These are phyloP conservation scores for Schizochytrium sp. DNA, from an alignment of 108 stramenopile genomes.

Conservation along the genomic window DNA sequence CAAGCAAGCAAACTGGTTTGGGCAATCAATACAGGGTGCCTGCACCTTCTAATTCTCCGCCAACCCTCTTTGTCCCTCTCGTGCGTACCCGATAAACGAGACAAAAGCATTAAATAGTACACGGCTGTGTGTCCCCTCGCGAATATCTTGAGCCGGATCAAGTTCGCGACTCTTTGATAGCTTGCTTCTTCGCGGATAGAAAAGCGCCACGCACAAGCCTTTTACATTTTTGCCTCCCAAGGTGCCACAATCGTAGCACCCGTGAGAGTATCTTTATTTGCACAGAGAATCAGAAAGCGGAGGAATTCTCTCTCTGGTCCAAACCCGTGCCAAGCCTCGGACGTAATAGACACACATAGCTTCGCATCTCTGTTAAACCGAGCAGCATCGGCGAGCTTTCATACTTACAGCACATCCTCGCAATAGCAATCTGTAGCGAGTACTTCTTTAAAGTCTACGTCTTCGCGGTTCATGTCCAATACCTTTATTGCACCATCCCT, in stretches of 20 bases:
- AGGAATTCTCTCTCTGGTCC: not conserved
- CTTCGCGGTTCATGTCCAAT: not conserved
- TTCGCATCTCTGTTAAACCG: not conserved
- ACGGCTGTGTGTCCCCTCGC: no score
- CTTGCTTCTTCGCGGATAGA: not conserved
- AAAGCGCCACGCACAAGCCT: conserved; percentile 16
- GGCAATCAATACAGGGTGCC: no score
- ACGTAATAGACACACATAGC: not conserved
- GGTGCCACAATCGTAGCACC: not conserved
- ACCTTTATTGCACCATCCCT: not conserved
- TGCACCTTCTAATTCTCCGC: no score
- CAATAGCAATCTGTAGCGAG: not conserved
- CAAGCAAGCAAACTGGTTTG: no score
- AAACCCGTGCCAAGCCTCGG: not conserved
- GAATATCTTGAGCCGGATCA: no score
- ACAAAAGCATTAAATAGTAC: no score
- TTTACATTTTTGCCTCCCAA: not conserved
- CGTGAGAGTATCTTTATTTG: not conserved
- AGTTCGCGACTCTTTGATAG: not conserved
- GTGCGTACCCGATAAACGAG: no score
- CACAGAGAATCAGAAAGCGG: not conserved
- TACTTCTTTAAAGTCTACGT: not conserved
- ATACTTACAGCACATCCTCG: not conserved
- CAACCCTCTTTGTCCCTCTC: no score
- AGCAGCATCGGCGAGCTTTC: not conserved